Evolutionary conservation across 306 rosid genomes (phyloP).

Genomic region (Astragalus membranaceus): DNA sequence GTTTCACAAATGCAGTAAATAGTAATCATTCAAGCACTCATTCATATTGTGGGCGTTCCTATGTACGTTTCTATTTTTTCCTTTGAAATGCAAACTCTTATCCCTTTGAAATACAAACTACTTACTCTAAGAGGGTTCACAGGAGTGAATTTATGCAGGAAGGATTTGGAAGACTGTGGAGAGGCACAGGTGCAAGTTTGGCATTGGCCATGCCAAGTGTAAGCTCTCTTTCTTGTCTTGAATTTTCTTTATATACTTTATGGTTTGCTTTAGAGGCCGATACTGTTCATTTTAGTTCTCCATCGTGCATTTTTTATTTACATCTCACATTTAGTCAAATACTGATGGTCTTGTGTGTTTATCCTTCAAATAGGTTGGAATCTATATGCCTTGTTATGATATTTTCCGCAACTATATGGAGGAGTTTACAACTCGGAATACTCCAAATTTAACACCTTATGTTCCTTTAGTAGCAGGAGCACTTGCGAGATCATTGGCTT

Average conservation of each 20-base stretch:
- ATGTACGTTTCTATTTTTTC: neutral
- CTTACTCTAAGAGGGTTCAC: slow-evolving; percentile 29
- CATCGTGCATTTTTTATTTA: neutral
- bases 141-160: slow-evolving; percentile 73
- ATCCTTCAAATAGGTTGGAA: slow-evolving; percentile 65
- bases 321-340: slow-evolving; percentile 13
- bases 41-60: neutral
- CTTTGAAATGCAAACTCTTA: neutral
- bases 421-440: slow-evolving; percentile 48
- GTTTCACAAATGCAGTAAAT: neutral
- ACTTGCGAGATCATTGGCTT: slow-evolving; percentile 83
- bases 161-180: slow-evolving; percentile 79
- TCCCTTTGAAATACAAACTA: slow-evolving; percentile 1
- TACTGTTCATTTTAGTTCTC: neutral
- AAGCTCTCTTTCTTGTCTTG: slow-evolving; percentile 28
- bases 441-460: slow-evolving; percentile 71
- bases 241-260: slow-evolving; percentile 4
- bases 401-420: slow-evolving; percentile 73
- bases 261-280: neutral
- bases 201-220: slow-evolving; percentile 94
- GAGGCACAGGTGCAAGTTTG: slow-evolving; percentile 92
- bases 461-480: slow-evolving; percentile 95
- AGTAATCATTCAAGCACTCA: neutral
- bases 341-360: slow-evolving; percentile 22
- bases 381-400: slow-evolving; percentile 96